phyloP scores from a whole-genome alignment of 2,329 filamentous ascomycete species.

The Alternaria tenuissima region DNA sequence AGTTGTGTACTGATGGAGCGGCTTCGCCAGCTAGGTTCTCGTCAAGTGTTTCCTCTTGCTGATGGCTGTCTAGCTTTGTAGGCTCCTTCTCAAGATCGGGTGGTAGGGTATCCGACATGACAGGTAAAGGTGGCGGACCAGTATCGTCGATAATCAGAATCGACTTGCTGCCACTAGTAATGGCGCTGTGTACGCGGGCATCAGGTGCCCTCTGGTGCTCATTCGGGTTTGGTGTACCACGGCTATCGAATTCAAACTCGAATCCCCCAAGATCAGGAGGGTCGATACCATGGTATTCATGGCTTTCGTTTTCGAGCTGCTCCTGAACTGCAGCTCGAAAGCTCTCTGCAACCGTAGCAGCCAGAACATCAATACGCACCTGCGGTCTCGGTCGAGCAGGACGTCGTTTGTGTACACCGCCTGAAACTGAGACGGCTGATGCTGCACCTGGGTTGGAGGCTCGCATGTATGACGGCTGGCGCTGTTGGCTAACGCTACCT shows the following conservation, averaged over 20 bases:
- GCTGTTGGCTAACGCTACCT: constrained; percentile 27
- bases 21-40: constrained; percentile 21
- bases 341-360: constrained; percentile 78
- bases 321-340: constrained; percentile 79
- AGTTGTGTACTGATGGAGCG: constrained; percentile 19
- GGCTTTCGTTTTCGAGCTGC: constrained; percentile 55
- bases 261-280: constrained; percentile 42
- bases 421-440: constrained; percentile 35
- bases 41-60: constrained; percentile 30
- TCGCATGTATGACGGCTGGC: constrained; percentile 34
- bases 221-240: constrained; percentile 21
- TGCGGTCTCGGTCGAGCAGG: constrained; percentile 50
- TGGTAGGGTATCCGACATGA: constrained; percentile 62
- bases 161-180: constrained; percentile 85
- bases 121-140: constrained; percentile 62
- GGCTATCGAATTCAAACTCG: constrained; percentile 48
- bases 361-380: constrained; percentile 80
- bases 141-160: constrained; percentile 85
- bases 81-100: constrained; percentile 18
- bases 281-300: constrained; percentile 22
- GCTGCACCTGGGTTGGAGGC: constrained; percentile 42
- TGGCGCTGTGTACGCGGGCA: constrained; percentile 59
- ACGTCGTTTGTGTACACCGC: constrained; percentile 44
- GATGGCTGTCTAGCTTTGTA: constrained; percentile 6
- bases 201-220: constrained; percentile 27